Evolutionary conservation across 495 filamentous ascomycete species (phyloP), one percentile per base, ranked within the genome.

Genomic region (Talaromyces stipitatus): DNA sequence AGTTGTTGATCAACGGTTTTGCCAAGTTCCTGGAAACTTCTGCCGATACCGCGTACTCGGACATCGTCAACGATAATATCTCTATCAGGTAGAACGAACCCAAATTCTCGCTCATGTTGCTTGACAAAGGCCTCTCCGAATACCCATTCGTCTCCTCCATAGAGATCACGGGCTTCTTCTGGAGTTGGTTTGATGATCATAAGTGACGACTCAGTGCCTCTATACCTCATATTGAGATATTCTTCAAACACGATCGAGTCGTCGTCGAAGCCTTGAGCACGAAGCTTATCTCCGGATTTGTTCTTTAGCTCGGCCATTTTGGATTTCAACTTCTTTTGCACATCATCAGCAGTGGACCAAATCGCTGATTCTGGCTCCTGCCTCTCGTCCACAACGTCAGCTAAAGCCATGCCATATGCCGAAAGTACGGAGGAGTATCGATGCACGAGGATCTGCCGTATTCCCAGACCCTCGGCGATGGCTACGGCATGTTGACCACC

Each of bases 401-500:
- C 94, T 22, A 98, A 69, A 2, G 91, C 91, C 92, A 98, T 97
- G 14, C 94, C 94, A 61, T 97, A 98, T 2, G 94, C 94, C 0
- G 91, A 96, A 0, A 98, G 79, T 2, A 98, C 91, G 0, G 92
- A 96, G 0, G 92, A 96, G 67, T 97, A 96, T 36, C 87, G 79
- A 65, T 97, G 94, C 12, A 98, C 79, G 3, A 98, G 73, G 32
- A 96, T 92, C 66, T 95, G 89, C 27, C 75, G 79, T 61, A 98
- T 90, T 0, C 92, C 92, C 18, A 98, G 76, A 18, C 86, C 87
- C 61, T 91, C 87, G 10, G 92, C 94, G 63, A 98, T 96, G n/a
- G 90, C 91, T 16, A 94, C 89, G 5, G 94, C 94, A 64, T 98
- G 94, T 67, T 98, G 94, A 2, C 94, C 94, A 48, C 94, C 94